phyloP scores from a whole-genome alignment of 352 stramenopile species.

The Pythium aristosporum region DNA sequence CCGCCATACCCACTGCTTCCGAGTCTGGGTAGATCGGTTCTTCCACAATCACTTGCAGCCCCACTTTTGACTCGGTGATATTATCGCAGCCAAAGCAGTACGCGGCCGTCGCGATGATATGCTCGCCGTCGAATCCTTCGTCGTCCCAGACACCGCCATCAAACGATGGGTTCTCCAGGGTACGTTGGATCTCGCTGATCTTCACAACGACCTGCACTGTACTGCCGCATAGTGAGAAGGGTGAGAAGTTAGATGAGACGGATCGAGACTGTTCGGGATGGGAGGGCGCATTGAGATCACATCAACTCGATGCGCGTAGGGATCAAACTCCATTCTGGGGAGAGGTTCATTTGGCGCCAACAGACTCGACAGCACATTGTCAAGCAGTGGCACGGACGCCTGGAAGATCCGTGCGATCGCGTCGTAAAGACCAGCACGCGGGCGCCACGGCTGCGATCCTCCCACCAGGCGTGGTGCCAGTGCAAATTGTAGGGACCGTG shows the following conservation, averaged over 20 bases:
- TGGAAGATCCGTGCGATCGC: conserved; percentile 28
- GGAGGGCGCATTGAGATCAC: conserved; percentile 14
- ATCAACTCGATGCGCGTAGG: conserved; percentile 19
- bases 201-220: conserved; percentile 39
- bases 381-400: conserved; percentile 34
- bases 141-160: conserved; percentile 27
- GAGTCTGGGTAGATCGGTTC: not conserved
- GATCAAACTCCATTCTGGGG: not conserved
- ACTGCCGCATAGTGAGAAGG: conserved; percentile 14
- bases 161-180: conserved; percentile 29
- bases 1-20: not conserved
- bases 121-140: conserved; percentile 28
- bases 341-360: not conserved
- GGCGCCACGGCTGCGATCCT: no score
- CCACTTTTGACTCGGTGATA: conserved; percentile 26
- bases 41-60: conserved; percentile 19
- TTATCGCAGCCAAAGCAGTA: conserved; percentile 33
- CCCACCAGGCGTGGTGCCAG: no score
- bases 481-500: no score
- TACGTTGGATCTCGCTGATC: conserved; percentile 30
- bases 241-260: no score
- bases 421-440: conserved; percentile 25
- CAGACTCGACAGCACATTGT: conserved; percentile 21
- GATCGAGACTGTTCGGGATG: conserved; percentile 13
- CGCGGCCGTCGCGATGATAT: conserved; percentile 29